Percentiles rank a stretch among this genome's conserved stretches.
phyloP scores from a whole-genome alignment of 768 basidiomycete species.

The Leccinum subgranulosum region DNA sequence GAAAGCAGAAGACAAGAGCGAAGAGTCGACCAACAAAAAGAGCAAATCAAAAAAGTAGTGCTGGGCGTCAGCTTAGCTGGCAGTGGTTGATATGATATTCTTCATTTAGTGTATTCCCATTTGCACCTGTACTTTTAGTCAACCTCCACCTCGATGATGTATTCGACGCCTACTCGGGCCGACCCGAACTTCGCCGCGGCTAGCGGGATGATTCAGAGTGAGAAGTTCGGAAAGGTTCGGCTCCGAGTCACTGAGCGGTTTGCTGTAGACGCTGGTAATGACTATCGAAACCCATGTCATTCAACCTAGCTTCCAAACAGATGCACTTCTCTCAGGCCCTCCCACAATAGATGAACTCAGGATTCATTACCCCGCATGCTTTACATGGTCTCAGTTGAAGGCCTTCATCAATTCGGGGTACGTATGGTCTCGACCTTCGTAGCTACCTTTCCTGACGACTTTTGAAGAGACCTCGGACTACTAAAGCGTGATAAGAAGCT shows the following conservation, averaged over 20 bases:
- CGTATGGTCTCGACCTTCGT: slow-evolving; percentile 8
- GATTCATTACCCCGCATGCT: slow-evolving; percentile 67
- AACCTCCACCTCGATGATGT: background rate
- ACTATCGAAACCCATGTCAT: slow-evolving; percentile 11
- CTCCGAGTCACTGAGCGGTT: background rate
- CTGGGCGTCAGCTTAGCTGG: background rate
- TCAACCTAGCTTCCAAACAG: slow-evolving; percentile 10
- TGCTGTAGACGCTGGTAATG: slow-evolving; percentile 7
- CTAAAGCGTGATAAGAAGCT: slow-evolving; percentile 71
- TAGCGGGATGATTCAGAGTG: background rate
- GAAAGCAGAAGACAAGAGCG: slow-evolving; percentile 35
- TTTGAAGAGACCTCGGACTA: slow-evolving; percentile 70
- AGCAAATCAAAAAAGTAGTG: slow-evolving; percentile 40
- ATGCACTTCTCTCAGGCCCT: slow-evolving; percentile 52
- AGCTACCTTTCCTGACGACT: background rate
- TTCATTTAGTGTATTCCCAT: slow-evolving; percentile 8
- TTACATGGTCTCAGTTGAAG: slow-evolving; percentile 74
- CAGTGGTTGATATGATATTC: background rate
- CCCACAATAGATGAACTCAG: slow-evolving; percentile 68
- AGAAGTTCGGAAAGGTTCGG: background rate
- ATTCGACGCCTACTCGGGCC: background rate
- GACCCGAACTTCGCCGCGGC: background rate
- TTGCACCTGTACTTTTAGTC: slow-evolving; percentile 15
- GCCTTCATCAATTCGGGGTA: slow-evolving; percentile 79
- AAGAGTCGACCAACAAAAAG: slow-evolving; percentile 36